A percentile compares a stretch with the other conserved stretches of the same genome.
Evolutionary conservation across 106 monocot species (phyloP).

Genomic region (Dendrobium catenatum): DNA sequence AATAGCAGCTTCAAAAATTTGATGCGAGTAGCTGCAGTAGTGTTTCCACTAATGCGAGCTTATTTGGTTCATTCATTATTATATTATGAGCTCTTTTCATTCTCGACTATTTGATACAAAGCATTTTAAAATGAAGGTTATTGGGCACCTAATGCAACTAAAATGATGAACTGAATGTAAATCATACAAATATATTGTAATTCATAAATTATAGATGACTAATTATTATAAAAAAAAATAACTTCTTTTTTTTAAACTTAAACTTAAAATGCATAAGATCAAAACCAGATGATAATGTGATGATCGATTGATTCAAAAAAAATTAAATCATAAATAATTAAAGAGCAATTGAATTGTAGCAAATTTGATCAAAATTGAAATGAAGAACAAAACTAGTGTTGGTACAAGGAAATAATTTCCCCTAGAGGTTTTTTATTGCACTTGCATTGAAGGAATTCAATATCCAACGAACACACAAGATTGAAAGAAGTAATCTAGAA

Average conservation of each 20-base stretch:
- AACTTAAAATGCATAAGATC: too few relatives aligned
- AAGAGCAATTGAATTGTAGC: neutral
- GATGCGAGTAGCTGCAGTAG: neutral
- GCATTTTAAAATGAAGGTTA: neutral
- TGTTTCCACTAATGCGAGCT: neutral
- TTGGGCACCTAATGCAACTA: neutral
- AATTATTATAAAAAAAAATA: neutral
- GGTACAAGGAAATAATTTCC: neutral
- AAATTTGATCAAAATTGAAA: neutral
- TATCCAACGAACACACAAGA: neutral
- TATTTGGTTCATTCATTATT: neutral
- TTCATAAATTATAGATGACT: neutral
- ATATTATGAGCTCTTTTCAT: neutral
- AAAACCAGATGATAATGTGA: neutral
- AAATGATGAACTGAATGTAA: neutral
- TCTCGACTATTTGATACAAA: neutral
- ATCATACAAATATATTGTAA: neutral
- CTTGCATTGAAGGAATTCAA: neutral
- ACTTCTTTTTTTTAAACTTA: too few relatives aligned
- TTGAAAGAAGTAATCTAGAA: neutral
- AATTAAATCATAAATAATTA: neutral
- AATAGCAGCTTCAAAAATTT: neutral
- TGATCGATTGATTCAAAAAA: neutral
- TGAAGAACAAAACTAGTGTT: neutral
- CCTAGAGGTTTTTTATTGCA: neutral